Conservation (phyloP, 495 filamentous ascomycete genomes). For the Xylaria acuta region DNA sequence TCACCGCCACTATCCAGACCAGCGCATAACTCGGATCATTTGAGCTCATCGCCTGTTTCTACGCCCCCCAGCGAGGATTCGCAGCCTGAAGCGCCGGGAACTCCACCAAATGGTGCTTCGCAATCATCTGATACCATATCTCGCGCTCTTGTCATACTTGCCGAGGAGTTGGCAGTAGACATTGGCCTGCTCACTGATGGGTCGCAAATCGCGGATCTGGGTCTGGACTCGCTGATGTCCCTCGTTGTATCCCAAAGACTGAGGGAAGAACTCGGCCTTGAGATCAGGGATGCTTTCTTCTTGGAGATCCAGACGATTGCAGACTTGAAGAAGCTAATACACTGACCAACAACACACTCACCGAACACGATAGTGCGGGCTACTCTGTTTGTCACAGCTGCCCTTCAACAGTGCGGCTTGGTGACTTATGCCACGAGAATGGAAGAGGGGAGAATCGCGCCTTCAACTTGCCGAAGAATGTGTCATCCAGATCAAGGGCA, state of each 20-base stretch:
- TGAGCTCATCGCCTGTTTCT: no score
- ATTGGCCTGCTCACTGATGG: background rate
- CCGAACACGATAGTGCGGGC: no score
- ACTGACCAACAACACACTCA: background rate
- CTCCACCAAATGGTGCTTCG: no score
- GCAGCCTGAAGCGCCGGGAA: background rate
- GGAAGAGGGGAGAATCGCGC: no score
- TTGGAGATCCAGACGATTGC: background rate
- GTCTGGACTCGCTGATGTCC: constrained; percentile 7
- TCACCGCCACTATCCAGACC: background rate
- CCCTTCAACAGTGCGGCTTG: no score
- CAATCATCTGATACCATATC: background rate
- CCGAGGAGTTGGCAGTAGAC: background rate
- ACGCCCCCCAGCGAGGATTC: no score
- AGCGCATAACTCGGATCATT: no score
- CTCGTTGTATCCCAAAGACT: background rate
- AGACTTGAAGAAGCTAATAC: background rate
- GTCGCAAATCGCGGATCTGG: background rate
- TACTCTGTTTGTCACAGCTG: no score
- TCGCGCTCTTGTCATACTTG: background rate
- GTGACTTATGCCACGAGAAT: no score
- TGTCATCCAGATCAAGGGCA: no score
- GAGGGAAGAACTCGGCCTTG: background rate
- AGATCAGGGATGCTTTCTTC: background rate
- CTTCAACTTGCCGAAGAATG: no score